Evolutionary conservation across 805 yeast species (phyloP).

Genomic region (Huiozyma sinensis): DNA sequence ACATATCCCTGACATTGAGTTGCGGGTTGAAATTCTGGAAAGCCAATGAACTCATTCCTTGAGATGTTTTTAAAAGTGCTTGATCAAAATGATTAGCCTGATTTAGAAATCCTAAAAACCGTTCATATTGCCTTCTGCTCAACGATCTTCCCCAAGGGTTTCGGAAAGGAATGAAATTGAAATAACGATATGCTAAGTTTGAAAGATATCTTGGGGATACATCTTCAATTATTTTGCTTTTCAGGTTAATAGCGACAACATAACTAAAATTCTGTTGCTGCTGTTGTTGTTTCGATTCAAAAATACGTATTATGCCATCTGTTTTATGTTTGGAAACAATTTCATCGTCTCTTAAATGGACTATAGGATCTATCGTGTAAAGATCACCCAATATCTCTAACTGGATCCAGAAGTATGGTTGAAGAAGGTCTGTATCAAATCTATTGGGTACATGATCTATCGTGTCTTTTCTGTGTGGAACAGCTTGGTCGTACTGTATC

Average conservation of each 20-base stretch:
- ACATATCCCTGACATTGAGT: slow-evolving; percentile 6
- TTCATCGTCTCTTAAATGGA: slow-evolving; percentile 8
- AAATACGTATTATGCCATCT: background rate
- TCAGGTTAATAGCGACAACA: slow-evolving; percentile 10
- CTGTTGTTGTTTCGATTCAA: slow-evolving; percentile 3
- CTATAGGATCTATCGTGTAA: slow-evolving; percentile 19
- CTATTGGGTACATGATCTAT: slow-evolving; percentile 10
- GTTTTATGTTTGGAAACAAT: slow-evolving; percentile 7
- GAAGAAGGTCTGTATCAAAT: slow-evolving; percentile 18
- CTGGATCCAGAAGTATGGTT: slow-evolving; percentile 23
- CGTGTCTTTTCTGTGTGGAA: background rate
- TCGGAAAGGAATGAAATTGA: slow-evolving; percentile 2
- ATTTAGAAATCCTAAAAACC: slow-evolving; percentile 2
- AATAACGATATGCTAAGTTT: slow-evolving; percentile 13
- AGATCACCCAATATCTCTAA: slow-evolving; percentile 5
- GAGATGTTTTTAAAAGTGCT: slow-evolving; percentile 3
- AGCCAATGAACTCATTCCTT: slow-evolving; percentile 4
- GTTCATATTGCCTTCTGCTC: slow-evolving; percentile 5
- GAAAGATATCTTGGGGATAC: slow-evolving; percentile 17
- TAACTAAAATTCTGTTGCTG: slow-evolving; percentile 11
- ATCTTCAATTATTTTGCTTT: slow-evolving; percentile 8
- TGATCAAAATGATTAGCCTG: background rate
- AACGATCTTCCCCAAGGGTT: slow-evolving; percentile 4
- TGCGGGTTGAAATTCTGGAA: slow-evolving; percentile 11
- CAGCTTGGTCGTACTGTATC: slow-evolving; percentile 6